Evolutionary conservation across 768 basidiomycete species (phyloP).

Genomic region (Phanerodontia chrysosporium): DNA sequence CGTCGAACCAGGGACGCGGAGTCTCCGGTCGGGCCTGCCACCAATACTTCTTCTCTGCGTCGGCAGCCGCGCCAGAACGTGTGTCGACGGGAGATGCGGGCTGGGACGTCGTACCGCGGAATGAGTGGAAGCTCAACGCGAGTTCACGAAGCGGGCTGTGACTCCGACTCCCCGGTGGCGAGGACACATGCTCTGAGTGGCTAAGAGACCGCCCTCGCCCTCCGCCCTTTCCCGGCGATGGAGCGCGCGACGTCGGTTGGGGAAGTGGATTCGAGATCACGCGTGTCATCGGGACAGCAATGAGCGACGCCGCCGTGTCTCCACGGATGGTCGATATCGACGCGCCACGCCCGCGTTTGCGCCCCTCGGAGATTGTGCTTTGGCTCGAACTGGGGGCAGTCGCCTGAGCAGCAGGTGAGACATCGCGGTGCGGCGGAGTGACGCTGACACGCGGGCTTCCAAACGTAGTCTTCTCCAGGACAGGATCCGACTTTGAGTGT

Average conservation of each 20-base stretch:
- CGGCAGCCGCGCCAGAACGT: background rate
- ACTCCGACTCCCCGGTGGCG: background rate
- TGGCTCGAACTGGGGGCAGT: background rate
- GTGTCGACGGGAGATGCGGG: background rate
- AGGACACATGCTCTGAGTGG: no score
- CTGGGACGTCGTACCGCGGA: background rate
- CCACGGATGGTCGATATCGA: slow-evolving; percentile 20
- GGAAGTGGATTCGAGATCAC: slow-evolving; percentile 16
- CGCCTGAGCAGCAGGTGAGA: background rate
- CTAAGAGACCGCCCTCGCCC: background rate
- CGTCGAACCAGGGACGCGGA: background rate
- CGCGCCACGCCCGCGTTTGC: slow-evolving; percentile 9
- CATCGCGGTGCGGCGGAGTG: background rate
- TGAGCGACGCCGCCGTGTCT: background rate
- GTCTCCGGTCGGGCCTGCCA: background rate
- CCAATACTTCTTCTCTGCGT: background rate
- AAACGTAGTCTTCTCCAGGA: background rate
- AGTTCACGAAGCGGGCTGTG: background rate
- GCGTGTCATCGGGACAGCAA: slow-evolving; percentile 9
- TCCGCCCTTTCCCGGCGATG: background rate
- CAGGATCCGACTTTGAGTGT: background rate
- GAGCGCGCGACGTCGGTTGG: background rate
- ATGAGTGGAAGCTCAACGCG: background rate
- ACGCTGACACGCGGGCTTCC: background rate
- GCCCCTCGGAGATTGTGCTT: background rate